phyloP scores from a whole-genome alignment of 1,284 basidiomycete genomes.

The Cryptococcus sp. region DNA sequence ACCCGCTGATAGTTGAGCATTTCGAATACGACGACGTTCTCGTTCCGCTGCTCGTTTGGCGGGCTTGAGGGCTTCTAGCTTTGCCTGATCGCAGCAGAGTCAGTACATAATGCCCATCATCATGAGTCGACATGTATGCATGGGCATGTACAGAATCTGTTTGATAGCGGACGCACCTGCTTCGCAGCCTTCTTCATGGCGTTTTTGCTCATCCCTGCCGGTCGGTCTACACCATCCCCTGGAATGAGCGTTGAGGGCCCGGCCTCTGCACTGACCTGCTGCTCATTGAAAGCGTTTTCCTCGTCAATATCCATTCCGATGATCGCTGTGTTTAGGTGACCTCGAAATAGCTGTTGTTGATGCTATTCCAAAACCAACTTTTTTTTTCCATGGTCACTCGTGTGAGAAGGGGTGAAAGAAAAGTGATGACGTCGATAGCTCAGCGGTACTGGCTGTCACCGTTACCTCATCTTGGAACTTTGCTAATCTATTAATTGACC shows the following conservation, averaged over 20 bases:
- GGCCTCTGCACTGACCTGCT: neutral
- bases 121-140: neutral
- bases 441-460: neutral
- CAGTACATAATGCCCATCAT: neutral
- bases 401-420: neutral
- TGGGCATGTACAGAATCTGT: too few relatives aligned
- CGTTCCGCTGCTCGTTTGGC: constrained; percentile 40
- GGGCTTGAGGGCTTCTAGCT: constrained; percentile 28
- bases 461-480: neutral
- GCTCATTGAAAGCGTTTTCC: constrained; percentile 15
- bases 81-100: constrained; percentile 18
- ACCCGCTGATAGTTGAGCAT: constrained; percentile 23
- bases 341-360: neutral
- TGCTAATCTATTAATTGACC: neutral
- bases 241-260: constrained; percentile 1
- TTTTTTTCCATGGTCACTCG: neutral
- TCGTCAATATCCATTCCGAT: constrained; percentile 19
- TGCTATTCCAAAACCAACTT: neutral
- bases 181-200: constrained; percentile 39
- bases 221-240: constrained; percentile 2
- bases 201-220: constrained; percentile 37
- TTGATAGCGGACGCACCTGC: constrained; percentile 28
- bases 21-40: constrained; percentile 27
- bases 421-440: constrained; percentile 8
- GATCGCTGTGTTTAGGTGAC: neutral